Conservation (phyloP, 176 grass and related monocot genomes). For the sorghum (Sorghum bicolor) region DNA sequence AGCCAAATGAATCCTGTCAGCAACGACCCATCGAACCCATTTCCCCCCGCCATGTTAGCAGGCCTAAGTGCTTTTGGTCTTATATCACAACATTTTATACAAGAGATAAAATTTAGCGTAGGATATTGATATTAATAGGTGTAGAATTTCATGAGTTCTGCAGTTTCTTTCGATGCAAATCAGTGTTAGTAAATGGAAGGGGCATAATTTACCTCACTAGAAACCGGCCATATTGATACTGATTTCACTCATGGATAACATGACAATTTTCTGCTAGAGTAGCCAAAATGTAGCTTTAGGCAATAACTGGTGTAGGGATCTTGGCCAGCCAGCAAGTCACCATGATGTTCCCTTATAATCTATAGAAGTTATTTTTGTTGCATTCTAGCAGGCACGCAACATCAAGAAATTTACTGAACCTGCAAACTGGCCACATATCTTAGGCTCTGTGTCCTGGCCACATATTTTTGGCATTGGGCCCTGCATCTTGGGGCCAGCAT, state of each 20-base stretch:
- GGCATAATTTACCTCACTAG: background rate
- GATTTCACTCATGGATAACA: background rate
- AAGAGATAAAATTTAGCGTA: no score
- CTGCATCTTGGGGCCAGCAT: background rate
- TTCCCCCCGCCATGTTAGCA: no score
- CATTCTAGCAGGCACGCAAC: constrained; percentile 23
- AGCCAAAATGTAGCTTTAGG: background rate
- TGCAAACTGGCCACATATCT: constrained; percentile 21
- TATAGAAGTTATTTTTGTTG: background rate
- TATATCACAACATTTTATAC: no score
- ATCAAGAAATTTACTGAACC: background rate
- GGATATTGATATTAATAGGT: background rate
- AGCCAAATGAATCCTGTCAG: no score
- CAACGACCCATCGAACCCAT: no score
- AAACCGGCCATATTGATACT: background rate
- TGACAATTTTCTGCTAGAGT: background rate
- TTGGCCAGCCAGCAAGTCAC: background rate
- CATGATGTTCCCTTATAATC: background rate
- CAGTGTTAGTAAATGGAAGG: background rate
- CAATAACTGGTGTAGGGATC: background rate
- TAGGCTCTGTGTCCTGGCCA: background rate
- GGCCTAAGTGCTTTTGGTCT: no score
- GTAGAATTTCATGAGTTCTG: background rate
- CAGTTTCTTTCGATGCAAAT: background rate
- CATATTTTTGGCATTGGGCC: background rate